Percentiles rank a stretch among this genome's conserved stretches.
These are phyloP conservation scores for Capsicum pubescens DNA, from an alignment of 257 asterid species.

Conservation along the genomic window DNA sequence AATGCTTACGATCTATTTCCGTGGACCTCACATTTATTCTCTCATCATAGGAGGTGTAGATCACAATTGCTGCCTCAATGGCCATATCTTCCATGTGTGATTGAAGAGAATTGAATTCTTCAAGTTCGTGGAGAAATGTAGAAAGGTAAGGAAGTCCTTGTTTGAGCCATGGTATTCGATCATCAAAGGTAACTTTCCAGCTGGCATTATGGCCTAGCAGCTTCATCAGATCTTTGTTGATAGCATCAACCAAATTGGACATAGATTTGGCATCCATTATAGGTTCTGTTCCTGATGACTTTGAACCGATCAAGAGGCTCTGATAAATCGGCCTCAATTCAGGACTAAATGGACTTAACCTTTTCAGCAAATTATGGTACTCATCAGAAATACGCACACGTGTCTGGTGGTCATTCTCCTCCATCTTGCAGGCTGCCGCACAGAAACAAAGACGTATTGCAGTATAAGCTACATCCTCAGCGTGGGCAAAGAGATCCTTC, in stretches of 20 bases:
- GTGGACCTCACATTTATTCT: background rate
- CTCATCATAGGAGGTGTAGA: background rate
- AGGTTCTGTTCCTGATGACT: background rate
- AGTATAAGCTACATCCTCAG: slow-evolving; percentile 1
- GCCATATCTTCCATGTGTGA: background rate
- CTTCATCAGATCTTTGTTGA: background rate
- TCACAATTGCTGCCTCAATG: background rate
- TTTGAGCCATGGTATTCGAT: background rate
- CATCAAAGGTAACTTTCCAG: background rate
- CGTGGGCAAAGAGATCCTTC: background rate
- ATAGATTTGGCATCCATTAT: background rate
- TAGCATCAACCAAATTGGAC: background rate
- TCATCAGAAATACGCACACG: too few relatives aligned
- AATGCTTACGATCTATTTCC: background rate
- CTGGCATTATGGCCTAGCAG: background rate
- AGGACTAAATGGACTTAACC: background rate
- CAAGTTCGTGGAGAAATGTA: background rate
- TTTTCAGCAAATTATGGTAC: background rate
- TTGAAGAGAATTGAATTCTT: background rate
- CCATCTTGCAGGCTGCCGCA: background rate
- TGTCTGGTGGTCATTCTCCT: background rate
- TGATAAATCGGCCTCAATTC: background rate
- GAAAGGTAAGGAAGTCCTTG: background rate
- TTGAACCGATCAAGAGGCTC: background rate
- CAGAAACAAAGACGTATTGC: background rate